A percentile compares a stretch with the other conserved stretches of the same genome.
Evolutionary conservation across 1,139 yeast genomes (phyloP).

Genomic region (Yamadazyma buinensis): DNA sequence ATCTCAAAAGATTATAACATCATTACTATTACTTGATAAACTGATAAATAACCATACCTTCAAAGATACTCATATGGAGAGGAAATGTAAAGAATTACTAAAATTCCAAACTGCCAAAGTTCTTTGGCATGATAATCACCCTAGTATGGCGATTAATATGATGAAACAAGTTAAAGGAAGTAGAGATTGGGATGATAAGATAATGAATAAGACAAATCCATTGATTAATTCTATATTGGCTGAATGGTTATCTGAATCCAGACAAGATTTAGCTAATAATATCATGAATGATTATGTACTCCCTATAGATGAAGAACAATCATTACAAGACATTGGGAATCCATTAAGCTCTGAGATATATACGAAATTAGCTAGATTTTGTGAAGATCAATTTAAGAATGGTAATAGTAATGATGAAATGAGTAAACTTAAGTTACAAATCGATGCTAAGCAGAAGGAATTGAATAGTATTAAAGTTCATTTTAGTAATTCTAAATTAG

Average conservation of each 20-base stretch:
- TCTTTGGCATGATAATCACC: constrained; percentile 57
- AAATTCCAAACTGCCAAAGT: constrained; percentile 51
- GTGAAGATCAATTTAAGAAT: constrained; percentile 62
- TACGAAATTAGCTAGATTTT: constrained; percentile 59
- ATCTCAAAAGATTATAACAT: constrained; percentile 47
- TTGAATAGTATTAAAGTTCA: constrained; percentile 45
- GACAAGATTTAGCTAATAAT: constrained; percentile 59
- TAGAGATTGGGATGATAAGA: constrained; percentile 14
- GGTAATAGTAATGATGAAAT: constrained; percentile 43
- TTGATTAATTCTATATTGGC: constrained; percentile 52
- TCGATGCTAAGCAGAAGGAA: constrained; percentile 39
- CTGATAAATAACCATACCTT: constrained; percentile 19
- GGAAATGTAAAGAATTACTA: constrained; percentile 25
- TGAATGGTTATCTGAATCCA: constrained; percentile 67
- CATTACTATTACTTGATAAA: constrained; percentile 44
- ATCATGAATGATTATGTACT: constrained; percentile 57
- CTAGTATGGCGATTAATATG: constrained; percentile 51
- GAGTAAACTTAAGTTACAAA: constrained; percentile 34
- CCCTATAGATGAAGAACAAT: constrained; percentile 27
- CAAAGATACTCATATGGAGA: constrained; percentile 2
- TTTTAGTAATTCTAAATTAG: constrained; percentile 33
- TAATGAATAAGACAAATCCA: constrained; percentile 13
- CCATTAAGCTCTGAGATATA: constrained; percentile 4
- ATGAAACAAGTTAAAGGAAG: constrained; percentile 24
- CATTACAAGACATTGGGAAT: background rate